These are phyloP conservation scores for Globisporangium orthogonon DNA, from an alignment of 352 stramenopile species.

Conservation along the genomic window DNA sequence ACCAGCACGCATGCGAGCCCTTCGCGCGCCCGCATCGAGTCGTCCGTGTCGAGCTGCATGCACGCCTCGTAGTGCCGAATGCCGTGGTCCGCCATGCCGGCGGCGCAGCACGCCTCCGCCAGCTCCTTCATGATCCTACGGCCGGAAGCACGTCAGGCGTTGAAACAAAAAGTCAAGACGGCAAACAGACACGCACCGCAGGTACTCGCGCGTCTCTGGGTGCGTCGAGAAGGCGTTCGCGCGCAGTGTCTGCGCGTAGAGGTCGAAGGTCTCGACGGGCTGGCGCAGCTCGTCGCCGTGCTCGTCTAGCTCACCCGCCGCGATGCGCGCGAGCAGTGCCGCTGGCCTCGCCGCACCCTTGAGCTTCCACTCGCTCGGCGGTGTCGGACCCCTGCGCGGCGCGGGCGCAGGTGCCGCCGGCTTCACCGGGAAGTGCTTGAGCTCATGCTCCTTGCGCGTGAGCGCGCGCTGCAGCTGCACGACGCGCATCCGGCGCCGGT, in stretches of 20 bases:
- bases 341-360: constrained; percentile 67
- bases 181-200: constrained; percentile 27
- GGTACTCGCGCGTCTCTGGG: constrained; percentile 61
- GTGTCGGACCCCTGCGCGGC: constrained; percentile 47
- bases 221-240: constrained; percentile 50
- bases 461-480: constrained; percentile 74
- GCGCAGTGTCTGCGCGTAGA: constrained; percentile 53
- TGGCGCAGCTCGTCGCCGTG: constrained; percentile 65
- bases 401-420: constrained; percentile 26
- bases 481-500: constrained; percentile 69
- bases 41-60: constrained; percentile 66
- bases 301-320: constrained; percentile 70
- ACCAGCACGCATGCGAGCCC: constrained; percentile 69
- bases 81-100: constrained; percentile 60
- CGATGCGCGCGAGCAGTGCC: constrained; percentile 69
- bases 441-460: constrained; percentile 58
- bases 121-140: constrained; percentile 61
- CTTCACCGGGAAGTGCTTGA: constrained; percentile 52
- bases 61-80: constrained; percentile 82
- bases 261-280: constrained; percentile 70
- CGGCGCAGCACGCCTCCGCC: constrained; percentile 61
- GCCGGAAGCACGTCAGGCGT: constrained; percentile 2
- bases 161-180: not conserved
- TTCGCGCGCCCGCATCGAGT: constrained; percentile 56
- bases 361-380: constrained; percentile 68